Evolutionary conservation across 345 rosid species (phyloP).

Genomic region (Dipteronia sinensis): DNA sequence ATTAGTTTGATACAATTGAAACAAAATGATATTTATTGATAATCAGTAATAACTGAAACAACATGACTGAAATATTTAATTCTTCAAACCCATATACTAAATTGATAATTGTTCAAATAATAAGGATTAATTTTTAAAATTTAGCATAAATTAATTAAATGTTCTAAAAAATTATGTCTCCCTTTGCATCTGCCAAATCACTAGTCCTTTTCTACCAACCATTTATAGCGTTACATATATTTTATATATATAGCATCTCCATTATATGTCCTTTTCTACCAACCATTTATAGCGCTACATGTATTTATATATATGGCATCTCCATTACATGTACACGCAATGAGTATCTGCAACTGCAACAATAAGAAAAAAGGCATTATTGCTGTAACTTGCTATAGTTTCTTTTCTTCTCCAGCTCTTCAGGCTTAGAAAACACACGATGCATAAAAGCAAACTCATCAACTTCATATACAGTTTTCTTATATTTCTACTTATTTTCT

Average conservation of each 20-base stretch:
- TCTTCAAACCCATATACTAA: no score
- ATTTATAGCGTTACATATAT: background rate
- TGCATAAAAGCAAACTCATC: conserved; percentile 12
- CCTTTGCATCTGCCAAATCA: background rate
- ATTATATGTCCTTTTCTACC: background rate
- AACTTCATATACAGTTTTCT: conserved; percentile 4
- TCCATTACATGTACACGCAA: no score
- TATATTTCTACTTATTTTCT: conserved; percentile 17
- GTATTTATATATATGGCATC: background rate
- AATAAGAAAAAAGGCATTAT: background rate
- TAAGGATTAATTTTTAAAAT: no score
- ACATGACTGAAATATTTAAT: no score
- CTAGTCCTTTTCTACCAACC: background rate
- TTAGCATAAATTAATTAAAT: no score
- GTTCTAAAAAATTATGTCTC: no score
- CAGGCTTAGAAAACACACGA: conserved; percentile 11
- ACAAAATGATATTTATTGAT: no score
- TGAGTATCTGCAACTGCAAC: background rate
- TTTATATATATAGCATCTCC: background rate
- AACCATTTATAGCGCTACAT: background rate
- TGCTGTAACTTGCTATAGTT: background rate
- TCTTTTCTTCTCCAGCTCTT: no score
- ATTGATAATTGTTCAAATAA: no score
- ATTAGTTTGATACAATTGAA: no score
- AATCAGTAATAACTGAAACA: no score